Percentiles rank a stretch among this genome's conserved stretches.
Evolutionary conservation across 768 basidiomycete genomes (phyloP).

Genomic region (Mycena kentingensis): DNA sequence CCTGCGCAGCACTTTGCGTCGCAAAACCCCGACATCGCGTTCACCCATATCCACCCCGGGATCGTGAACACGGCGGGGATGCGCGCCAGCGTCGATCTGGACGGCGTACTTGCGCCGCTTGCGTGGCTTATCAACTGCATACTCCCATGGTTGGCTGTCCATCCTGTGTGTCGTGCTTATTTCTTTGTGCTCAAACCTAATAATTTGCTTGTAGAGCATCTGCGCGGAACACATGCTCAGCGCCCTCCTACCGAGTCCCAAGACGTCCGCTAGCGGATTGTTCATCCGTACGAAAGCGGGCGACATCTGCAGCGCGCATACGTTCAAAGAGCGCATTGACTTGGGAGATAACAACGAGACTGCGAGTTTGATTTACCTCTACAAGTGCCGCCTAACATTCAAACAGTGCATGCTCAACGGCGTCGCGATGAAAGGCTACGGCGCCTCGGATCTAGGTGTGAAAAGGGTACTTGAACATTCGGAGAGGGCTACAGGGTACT

Average conservation of each 20-base stretch:
- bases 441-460: slow-evolving; percentile 16
- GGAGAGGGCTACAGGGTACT: slow-evolving; percentile 11
- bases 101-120: slow-evolving; percentile 15
- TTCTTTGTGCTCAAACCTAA: neutral
- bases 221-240: slow-evolving; percentile 24
- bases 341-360: slow-evolving; percentile 6
- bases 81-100: slow-evolving; percentile 1
- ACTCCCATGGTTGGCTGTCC: slow-evolving; percentile 5
- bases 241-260: slow-evolving; percentile 14
- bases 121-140: slow-evolving; percentile 13
- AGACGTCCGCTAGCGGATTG: slow-evolving; percentile 4
- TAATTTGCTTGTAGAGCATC: neutral
- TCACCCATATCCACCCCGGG: slow-evolving; percentile 38
- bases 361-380: neutral
- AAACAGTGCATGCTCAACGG: slow-evolving; percentile 17
- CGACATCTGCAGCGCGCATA: slow-evolving; percentile 4
- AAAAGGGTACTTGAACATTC: slow-evolving; percentile 8
- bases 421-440: slow-evolving; percentile 9
- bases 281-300: slow-evolving; percentile 10
- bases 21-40: slow-evolving; percentile 31
- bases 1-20: slow-evolving; percentile 28
- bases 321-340: slow-evolving; percentile 10
- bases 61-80: slow-evolving; percentile 28
- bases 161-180: slow-evolving; percentile 4
- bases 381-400: neutral